Evolutionary conservation across 257 asterid genomes (phyloP), one percentile per base, ranked within the genome.

Genomic region (Phtheirospermum japonicum): DNA sequence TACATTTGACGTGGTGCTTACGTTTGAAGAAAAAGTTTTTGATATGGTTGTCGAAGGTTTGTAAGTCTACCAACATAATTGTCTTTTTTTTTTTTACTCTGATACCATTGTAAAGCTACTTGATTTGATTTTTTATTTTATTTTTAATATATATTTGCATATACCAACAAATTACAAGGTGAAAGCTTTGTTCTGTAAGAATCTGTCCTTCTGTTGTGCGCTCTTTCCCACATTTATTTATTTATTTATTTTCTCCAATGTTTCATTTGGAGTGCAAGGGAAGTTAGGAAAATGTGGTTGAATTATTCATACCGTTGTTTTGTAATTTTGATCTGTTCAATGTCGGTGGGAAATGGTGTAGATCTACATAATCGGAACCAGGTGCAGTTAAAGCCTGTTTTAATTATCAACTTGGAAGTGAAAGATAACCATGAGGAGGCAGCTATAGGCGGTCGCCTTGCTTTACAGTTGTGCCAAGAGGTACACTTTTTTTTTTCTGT

Each of bases 391-490:
- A 87, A 85, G 83, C 88, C 89, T 7, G 99, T 87, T 74, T 74
- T 93, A 61, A 77, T 87, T 4, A 85, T 93, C 78, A 93, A 93
- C 71, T 71, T 93, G 79, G 97, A 93, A 76, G 99, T 93, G 48
- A 93, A 89, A 81, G 99, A 93, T 73, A 93, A 93, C 80, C 99
- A 93, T 11, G 97, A 93, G 83, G 97, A 89, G 73, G 97, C 99
- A 46, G 99, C 99, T 49, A 63, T 85, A 57, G 99, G 99, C 20
- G 99, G 88, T 19, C 86, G 90, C 59, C 92, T 77, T 62, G 97
- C 97, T 59, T 76, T 93, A 48, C 83, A 76, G 54, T 73, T 92
- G 77, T 92, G 99, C 76, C 93, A 83, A 72, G 95, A 85, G 87
- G 99, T 87, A 75, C 23, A 33, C 32, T 34, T 37, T 59, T 63